phyloP scores from a whole-genome alignment of 139 green algal genomes.

The Picochlorum sp. region DNA sequence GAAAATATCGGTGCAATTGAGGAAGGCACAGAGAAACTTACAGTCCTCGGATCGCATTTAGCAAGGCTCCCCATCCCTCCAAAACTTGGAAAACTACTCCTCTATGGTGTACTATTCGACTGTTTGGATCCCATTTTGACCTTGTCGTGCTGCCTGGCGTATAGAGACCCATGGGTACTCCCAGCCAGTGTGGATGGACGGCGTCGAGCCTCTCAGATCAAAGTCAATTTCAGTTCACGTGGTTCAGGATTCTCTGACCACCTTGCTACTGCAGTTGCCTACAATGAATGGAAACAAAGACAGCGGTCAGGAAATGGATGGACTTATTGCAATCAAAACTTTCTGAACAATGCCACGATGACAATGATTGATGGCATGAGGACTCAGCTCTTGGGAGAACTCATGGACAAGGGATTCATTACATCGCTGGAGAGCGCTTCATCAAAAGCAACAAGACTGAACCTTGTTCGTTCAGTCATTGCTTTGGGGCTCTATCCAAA shows the following conservation, averaged over 20 bases:
- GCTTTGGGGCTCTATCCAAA: constrained; percentile 43
- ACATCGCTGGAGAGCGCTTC: constrained; percentile 21
- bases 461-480: constrained; percentile 42
- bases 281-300: constrained; percentile 37
- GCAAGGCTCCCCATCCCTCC: constrained; percentile 68
- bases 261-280: constrained; percentile 47
- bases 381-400: constrained; percentile 52
- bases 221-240: constrained; percentile 19
- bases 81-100: constrained; percentile 74
- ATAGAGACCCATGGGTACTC: constrained; percentile 60
- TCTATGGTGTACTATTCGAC: constrained; percentile 62
- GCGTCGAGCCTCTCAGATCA: constrained; percentile 11
- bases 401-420: constrained; percentile 36
- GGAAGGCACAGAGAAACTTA: constrained; percentile 44
- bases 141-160: constrained; percentile 59
- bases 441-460: constrained; percentile 11
- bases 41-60: constrained; percentile 70
- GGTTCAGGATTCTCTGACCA: constrained; percentile 52
- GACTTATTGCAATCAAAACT: constrained; percentile 38
- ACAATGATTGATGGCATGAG: constrained; percentile 65
- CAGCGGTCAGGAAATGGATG: constrained; percentile 16
- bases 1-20: constrained; percentile 44
- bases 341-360: constrained; percentile 52
- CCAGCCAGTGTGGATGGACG: constrained; percentile 33
- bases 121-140: constrained; percentile 74